Base-by-base conservation (phyloP, 352 stramenopile genomes). In the Globisporangium acanthophoron region DNA sequence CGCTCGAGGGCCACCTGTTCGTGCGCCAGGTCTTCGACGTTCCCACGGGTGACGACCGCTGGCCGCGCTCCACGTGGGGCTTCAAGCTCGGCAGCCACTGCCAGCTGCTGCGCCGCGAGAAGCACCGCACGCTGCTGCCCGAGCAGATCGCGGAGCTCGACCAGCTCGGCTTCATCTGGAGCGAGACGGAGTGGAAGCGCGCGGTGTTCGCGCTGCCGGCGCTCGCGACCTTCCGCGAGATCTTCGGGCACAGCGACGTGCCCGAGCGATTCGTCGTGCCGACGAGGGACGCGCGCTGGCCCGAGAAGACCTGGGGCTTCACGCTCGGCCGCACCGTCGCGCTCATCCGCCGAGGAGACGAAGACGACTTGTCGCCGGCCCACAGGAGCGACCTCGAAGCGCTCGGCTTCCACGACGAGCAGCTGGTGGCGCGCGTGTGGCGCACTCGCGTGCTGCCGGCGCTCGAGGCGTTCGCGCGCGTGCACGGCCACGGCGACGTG, bases 11-110 rank as follows among this genome's bases (percentile, higher is more conserved):
- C n/a, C 90, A 98, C 66, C 68, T 97, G 31, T 88, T 96, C 41
- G 89, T 98, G 15, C 88, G 88, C 21, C 89, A 97, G 56, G 67
- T 74, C 29, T 98, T 97, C 66, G 74, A 85, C 39, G 82, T 98
- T 8, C 90, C 90, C 2, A 44, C 71, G 15, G 67, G 81, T 46
- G 72, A 85, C 54, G 35, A 69, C 12, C 74, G 76, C 16, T 98
- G 90, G 86, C 89, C 92, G 53, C 70, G 88, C 31, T 74, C 88
- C 7, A 78, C 88, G 11, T 96, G 89, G 87, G 90, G 88, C 16
- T 74, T 98, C 39, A 86, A 92, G 41, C 71, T 98, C 21, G 94
- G 94, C 37, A 86, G 80, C 33, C 73, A 92, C 47, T 94, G 96
- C n/a, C 92, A 97, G 68, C 58, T 94, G 13, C 79, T 98, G 59